Evolutionary conservation across 106 monocot species (phyloP), one percentile per base, ranked within the genome.

Genomic region (Dioscorea zingiberensis): DNA sequence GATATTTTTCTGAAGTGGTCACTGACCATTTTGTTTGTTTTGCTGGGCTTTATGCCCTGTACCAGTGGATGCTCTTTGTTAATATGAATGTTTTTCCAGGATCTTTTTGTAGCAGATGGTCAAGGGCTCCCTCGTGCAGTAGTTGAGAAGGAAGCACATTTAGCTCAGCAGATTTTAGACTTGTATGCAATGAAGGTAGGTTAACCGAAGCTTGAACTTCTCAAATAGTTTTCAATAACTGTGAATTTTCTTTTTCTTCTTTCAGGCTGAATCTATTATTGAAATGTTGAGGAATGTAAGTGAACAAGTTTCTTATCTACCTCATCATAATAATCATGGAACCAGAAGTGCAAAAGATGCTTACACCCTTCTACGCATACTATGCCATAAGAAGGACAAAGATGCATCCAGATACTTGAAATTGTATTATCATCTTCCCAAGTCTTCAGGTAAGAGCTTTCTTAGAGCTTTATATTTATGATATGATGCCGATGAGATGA

Each of bases 321-420:
- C 54, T 44, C 71, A 73, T 45, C 22, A 38, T n/a, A 72, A 47
- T 25, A 78, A 47, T 26, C 61, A 54, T 47, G 59, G 62, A 66
- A 71, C 12, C 47, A 80, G 87, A 65, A 55, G 32, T 62, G 69
- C 73, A 69, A 73, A 73, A 47, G 83, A 84, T 76, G 73, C 78
- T 54, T 77, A 84, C 58, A 83, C 83, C 32, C 70, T 91, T 56
- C 73, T 91, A 14, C 68, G 90, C 47, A 66, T 91, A 68, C 65
- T 91, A 54, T 91, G 90, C 49, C 90, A 91, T 76, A 91, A 84
- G 77, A 91, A 84, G 64, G 86, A 91, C 21, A 65, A 68, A 81
- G 58, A 23, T 57, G 90, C 90, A 53, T 91, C 90, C 27, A 75
- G 76, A 32, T 91, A 86, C 65, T 69, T 91, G 51, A 91, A 78